phyloP scores from a whole-genome alignment of 2,329 filamentous ascomycete species.

The Fusarium sp. region DNA sequence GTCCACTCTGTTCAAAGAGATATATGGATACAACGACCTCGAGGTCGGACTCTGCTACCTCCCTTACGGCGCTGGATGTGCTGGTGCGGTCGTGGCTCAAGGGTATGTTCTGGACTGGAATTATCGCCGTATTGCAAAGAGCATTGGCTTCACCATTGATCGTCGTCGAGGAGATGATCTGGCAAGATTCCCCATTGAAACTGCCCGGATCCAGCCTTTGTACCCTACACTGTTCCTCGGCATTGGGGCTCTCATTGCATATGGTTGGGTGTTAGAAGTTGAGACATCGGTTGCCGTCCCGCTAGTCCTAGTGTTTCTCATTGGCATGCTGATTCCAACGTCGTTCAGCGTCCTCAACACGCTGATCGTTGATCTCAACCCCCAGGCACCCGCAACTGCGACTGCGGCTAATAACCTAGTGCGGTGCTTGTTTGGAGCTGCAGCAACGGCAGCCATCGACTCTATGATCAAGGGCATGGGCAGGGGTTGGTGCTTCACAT shows the following conservation, averaged over 20 bases:
- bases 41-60: slow-evolving; percentile 63
- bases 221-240: slow-evolving; percentile 63
- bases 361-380: slow-evolving; percentile 69
- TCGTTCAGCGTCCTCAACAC: slow-evolving; percentile 70
- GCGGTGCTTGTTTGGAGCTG: slow-evolving; percentile 67
- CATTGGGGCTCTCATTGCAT: slow-evolving; percentile 60
- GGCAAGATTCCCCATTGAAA: slow-evolving; percentile 62
- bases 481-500: slow-evolving; percentile 68
- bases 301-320: slow-evolving; percentile 63
- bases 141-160: slow-evolving; percentile 67
- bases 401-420: slow-evolving; percentile 70
- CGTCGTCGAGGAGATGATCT: slow-evolving; percentile 64
- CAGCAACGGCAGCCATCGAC: slow-evolving; percentile 65
- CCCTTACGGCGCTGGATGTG: slow-evolving; percentile 61
- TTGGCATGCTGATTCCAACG: slow-evolving; percentile 65
- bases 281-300: slow-evolving; percentile 62
- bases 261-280: slow-evolving; percentile 64
- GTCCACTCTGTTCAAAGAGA: slow-evolving; percentile 58
- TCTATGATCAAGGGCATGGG: slow-evolving; percentile 65
- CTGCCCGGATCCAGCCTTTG: slow-evolving; percentile 61
- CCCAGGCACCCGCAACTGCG: slow-evolving; percentile 65
- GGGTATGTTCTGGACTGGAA: slow-evolving; percentile 71
- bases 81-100: slow-evolving; percentile 57
- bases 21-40: slow-evolving; percentile 61
- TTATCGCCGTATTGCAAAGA: slow-evolving; percentile 71